Base-by-base conservation (phyloP, 305 asterid species). In the Plantago rigida region DNA sequence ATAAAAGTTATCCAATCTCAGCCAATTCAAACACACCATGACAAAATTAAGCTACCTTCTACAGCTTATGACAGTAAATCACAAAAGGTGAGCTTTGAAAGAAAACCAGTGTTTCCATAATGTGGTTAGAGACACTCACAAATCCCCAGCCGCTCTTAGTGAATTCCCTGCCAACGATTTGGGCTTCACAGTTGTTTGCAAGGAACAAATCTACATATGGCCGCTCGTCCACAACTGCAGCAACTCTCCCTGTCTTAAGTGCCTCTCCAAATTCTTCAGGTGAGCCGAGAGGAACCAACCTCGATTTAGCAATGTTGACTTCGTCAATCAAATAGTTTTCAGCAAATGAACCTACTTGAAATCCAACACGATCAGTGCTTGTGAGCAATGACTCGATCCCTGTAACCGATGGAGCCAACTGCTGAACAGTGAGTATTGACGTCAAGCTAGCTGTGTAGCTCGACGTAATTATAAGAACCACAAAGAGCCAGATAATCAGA, bases 381-480 rank as follows among this genome's bases (percentile, higher is more conserved):
- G 83, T 62, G 77, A 77, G 61, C 75, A 87, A 60, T 46, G 90
- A 77, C 13, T 83, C 94, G 10, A 87, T 84, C 60, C 94, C 96
- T 68, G 39, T 74, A 55, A 87, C 76, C 46, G 93, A 68, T 5
- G 96, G 82, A 60, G 85, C 66, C 47, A 85, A 71, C 64, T 87
- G 87, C 72, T 87, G 86, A 51, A 83, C 85, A 0, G 96, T 87
- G 61, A 85, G 84, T 66, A 87, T 79, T 28, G 96, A 82, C 29
- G 91, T 85, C 86, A 87, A 61, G 77, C 92, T 87, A 15, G 94
- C 94, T 0, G 94, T 87, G 79, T 85, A 85, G 81, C 96, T 85
- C 34, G 91, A 85, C n/a, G 77, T 83, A 49, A 87, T 69, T 55
- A 87, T 85, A 63, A 87, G 47, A 28, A 85, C 94, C 61, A 84